Evolutionary conservation across 768 basidiomycete species (phyloP).

Genomic region (Phaeolepiota aurea): DNA sequence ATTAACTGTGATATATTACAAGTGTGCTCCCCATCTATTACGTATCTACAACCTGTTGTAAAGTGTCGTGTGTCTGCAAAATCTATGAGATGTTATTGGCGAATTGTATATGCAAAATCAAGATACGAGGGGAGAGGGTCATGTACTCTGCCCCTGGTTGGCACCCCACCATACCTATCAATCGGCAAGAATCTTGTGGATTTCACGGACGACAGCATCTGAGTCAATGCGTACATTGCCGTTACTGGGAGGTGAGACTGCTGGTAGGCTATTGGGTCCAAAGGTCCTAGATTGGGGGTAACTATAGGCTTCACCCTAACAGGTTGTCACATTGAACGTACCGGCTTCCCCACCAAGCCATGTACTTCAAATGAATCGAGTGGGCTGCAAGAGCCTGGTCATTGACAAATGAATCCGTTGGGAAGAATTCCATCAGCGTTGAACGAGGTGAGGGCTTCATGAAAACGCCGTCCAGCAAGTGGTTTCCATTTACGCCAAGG

Average conservation of each 20-base stretch:
- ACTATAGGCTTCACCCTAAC: conserved; percentile 4
- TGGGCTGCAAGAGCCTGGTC: conserved; percentile 53
- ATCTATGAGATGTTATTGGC: too few relatives aligned
- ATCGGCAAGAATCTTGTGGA: conserved; percentile 17
- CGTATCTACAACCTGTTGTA: too few relatives aligned
- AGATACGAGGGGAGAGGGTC: too few relatives aligned
- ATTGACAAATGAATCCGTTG: conserved; percentile 51
- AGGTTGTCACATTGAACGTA: conserved; percentile 8
- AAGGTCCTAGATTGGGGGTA: conserved; percentile 30
- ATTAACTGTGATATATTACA: too few relatives aligned
- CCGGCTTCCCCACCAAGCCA: conserved; percentile 47
- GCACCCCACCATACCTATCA: background rate
- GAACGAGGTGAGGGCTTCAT: conserved; percentile 54
- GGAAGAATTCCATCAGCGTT: conserved; percentile 74
- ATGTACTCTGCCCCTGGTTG: too few relatives aligned
- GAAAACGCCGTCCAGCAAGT: conserved; percentile 63
- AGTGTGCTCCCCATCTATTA: too few relatives aligned
- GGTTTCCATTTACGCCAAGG: conserved; percentile 49
- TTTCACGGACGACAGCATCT: conserved; percentile 29
- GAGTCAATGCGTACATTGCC: conserved; percentile 27
- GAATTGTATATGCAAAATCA: too few relatives aligned
- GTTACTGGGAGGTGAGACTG: conserved; percentile 15
- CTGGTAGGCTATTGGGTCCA: conserved; percentile 22
- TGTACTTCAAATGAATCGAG: conserved; percentile 45
- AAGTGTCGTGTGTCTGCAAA: too few relatives aligned